Percentiles rank a stretch among this genome's conserved stretches.
These are phyloP conservation scores for Euphrasia confusa DNA, from an alignment of 257 asterid genomes.

Conservation along the genomic window DNA sequence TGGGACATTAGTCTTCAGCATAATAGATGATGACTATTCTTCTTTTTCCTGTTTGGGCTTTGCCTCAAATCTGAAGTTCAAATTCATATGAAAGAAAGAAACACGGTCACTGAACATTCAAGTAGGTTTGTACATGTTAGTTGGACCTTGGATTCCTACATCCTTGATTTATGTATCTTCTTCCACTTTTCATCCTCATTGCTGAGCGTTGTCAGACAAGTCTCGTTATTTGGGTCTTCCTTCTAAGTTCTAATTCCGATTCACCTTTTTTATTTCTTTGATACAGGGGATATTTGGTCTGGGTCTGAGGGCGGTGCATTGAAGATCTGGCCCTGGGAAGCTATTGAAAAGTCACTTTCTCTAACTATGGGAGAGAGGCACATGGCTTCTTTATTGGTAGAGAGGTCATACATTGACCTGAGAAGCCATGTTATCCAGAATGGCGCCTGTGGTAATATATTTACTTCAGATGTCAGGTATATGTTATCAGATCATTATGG, in stretches of 20 bases:
- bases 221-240: slow-evolving; percentile 8
- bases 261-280: slow-evolving; percentile 19
- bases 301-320: slow-evolving; percentile 91
- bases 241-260: slow-evolving; percentile 15
- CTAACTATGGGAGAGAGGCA: slow-evolving; percentile 66
- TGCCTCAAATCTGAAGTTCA: neutral
- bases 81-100: slow-evolving; percentile 5
- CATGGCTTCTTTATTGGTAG: slow-evolving; percentile 75
- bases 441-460: slow-evolving; percentile 57
- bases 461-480: slow-evolving; percentile 72
- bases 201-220: slow-evolving; percentile 8
- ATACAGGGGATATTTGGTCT: slow-evolving; percentile 90
- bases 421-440: slow-evolving; percentile 62
- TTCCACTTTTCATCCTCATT: slow-evolving; percentile 11
- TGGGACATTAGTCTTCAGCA: slow-evolving; percentile 5
- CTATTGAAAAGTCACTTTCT: slow-evolving; percentile 72
- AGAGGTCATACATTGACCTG: slow-evolving; percentile 82
- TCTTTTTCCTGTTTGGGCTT: slow-evolving; percentile 4
- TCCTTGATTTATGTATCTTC: slow-evolving; percentile 4
- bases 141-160: neutral
- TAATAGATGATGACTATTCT: neutral
- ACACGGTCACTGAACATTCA: neutral
- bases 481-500: slow-evolving; percentile 68
- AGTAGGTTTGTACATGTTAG: neutral
- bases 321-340: slow-evolving; percentile 97